Percentiles rank a stretch among this genome's conserved stretches.
These are phyloP conservation scores for Isatis tinctoria DNA, from an alignment of 345 rosid species.

Conservation along the genomic window DNA sequence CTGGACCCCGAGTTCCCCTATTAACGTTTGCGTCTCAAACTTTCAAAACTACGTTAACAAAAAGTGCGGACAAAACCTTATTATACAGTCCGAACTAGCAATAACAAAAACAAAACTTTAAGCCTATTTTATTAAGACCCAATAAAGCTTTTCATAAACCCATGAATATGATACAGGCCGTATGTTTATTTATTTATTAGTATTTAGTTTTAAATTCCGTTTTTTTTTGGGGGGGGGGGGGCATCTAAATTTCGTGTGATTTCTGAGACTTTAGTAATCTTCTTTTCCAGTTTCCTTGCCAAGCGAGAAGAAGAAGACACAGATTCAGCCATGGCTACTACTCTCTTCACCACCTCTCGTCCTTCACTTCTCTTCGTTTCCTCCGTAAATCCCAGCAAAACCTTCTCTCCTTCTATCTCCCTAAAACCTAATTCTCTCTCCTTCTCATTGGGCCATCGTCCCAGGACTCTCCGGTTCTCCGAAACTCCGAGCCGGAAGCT, in stretches of 20 bases:
- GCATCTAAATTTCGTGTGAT: constrained; percentile 33
- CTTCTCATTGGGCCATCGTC: constrained; percentile 19
- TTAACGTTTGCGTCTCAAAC: no score
- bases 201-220: background rate
- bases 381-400: background rate
- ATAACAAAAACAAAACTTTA: no score
- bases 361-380: constrained; percentile 13
- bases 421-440: constrained; percentile 7
- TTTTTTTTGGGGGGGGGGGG: constrained; percentile 5
- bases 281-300: background rate
- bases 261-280: background rate
- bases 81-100: no score
- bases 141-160: background rate
- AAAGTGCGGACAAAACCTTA: no score
- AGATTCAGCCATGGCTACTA: constrained; percentile 29
- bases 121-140: background rate
- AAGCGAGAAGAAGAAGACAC: background rate
- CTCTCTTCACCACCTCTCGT: constrained; percentile 21
- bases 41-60: no score
- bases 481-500: constrained; percentile 25
- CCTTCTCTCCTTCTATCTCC: constrained; percentile 13
- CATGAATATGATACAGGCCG: background rate
- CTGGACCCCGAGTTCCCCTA: no score
- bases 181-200: background rate
- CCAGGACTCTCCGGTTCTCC: constrained; percentile 19